A percentile compares a stretch with the other conserved stretches of the same genome.
These are phyloP conservation scores for Neofusicoccum cordaticola DNA, from an alignment of 2,329 filamentous ascomycete genomes.

Conservation along the genomic window DNA sequence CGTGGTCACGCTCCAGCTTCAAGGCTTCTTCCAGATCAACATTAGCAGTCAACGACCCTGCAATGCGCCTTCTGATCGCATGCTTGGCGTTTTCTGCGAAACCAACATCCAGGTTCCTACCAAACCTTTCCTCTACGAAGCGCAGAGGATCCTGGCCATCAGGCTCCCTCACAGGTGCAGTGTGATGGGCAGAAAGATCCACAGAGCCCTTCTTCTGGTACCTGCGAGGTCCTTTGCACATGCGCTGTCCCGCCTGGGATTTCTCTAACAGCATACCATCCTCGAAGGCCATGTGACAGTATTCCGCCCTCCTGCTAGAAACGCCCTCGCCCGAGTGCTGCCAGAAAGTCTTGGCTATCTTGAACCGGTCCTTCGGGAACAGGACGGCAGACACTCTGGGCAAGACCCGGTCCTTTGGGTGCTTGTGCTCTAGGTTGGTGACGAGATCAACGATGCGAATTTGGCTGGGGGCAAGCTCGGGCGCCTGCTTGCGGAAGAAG, in stretches of 20 bases:
- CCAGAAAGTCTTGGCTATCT: slow-evolving; percentile 90
- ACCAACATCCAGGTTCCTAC: slow-evolving; percentile 79
- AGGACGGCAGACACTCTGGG: slow-evolving; percentile 58
- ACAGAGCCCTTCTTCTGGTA: slow-evolving; percentile 67
- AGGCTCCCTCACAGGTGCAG: slow-evolving; percentile 16
- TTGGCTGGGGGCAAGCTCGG: slow-evolving; percentile 49
- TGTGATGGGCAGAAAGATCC: slow-evolving; percentile 31
- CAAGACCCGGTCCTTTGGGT: slow-evolving; percentile 45
- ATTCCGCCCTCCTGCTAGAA: slow-evolving; percentile 87
- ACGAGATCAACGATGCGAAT: slow-evolving; percentile 62
- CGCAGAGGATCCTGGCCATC: slow-evolving; percentile 66
- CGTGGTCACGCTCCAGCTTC: slow-evolving; percentile 46
- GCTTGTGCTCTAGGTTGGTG: slow-evolving; percentile 56
- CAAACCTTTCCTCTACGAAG: slow-evolving; percentile 93
- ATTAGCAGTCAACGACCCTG: slow-evolving; percentile 75
- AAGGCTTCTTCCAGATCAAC: slow-evolving; percentile 63
- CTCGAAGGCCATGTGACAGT: slow-evolving; percentile 72
- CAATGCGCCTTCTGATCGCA: slow-evolving; percentile 83
- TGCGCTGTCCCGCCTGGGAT: slow-evolving; percentile 37
- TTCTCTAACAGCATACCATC: slow-evolving; percentile 63
- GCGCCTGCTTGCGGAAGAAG: slow-evolving; percentile 65
- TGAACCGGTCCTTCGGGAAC: slow-evolving; percentile 64
- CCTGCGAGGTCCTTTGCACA: slow-evolving; percentile 70
- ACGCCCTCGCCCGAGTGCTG: slow-evolving; percentile 92
- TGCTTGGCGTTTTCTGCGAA: slow-evolving; percentile 79